Evolutionary conservation across 2,329 filamentous ascomycete species (phyloP), one percentile per base, ranked within the genome.

Genomic region (Penicillium sp.): DNA sequence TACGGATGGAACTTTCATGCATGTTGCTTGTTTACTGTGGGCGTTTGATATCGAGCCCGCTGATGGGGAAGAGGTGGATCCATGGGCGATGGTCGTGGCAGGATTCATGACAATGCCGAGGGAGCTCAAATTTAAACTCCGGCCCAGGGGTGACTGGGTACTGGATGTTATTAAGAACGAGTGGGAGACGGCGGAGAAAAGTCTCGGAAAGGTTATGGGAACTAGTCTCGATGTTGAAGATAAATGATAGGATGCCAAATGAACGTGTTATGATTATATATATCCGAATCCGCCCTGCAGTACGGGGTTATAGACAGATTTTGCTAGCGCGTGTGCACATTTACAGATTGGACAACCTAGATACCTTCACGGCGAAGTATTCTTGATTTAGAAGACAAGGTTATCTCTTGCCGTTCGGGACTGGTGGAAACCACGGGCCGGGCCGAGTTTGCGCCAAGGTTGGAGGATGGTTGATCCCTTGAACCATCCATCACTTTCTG

Each of bases 71-170:
- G 59, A 43, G 25, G 53, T 67, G n/a, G 67, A 66, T 60, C 64
- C 60, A 2, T 64, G 59, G 61, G 61, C 50, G 4, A 67, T 68
- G 66, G 54, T 54, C 1, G 67, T 68, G 12, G 61, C 54, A 42
- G 67, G 67, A 1, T 69, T 67, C 40, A 66, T 68, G 66, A 66
- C 65, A 4, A 64, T 62, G 57, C 67, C 66, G 2, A 46, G 15
- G 29, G 60, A 63, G 45, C 2, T 61, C 6, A 59, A 55, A n/a
- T 54, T 68, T 6, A 60, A 58, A 38, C 62, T 69, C 4, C 60
- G 55, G 27, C 67, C 62, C 1, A 55, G 65, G 21, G 66, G 65
- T 5, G 46, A 62, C 4, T 67, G 62, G 60, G 60, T 58, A 13
- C 0, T 50, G 13, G 35, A 57, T 31, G 55, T 62, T 17, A 61